Base-by-base conservation (phyloP, 177 flowering plant genomes). In the Vitis hybrid region DNA sequence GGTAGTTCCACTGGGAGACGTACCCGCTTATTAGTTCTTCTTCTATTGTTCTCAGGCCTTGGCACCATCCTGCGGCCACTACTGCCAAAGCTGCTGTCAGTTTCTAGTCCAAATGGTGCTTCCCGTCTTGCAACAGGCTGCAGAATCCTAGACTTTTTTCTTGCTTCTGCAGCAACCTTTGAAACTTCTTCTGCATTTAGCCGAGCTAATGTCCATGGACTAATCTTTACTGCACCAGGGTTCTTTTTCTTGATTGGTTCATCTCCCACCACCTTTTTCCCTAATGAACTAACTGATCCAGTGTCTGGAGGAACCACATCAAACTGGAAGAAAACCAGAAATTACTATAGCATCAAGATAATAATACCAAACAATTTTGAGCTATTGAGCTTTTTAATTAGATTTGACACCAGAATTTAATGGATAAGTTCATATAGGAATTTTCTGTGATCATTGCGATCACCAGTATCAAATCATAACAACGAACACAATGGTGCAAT, bases 201-300 rank as follows among this genome's bases (percentile, higher is more conserved):
- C 4, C 97, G 86, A 11, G 99, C 98, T 65, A 96, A 71, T n/a
- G 98, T 81, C 99, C 99, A 96, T 14, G 99, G 97, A 78, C 87
- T 96, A 73, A 96, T 87, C 82, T 89, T 96, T 60, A 96, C 86
- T 34, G 91, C 70, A 32, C 75, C 85, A 19, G 84, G 79, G 51
- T 82, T 87, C 81, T 88, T 96, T 75, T 86, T 93, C 85, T 81
- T 86, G 17, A 61, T 64, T 11, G 78, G 79, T 64, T 89, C 97
- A 9, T 88, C 92, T 10, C 69, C 70, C 15, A 70, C 77, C 26
- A 73, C 74, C 76, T 79, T 89, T 70, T 87, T 93, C 51, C 97
- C 92, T 1, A 82, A 76, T 30, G 93, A 88, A 74, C 91, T 89
- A 14, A 89, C 87, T 45, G 98, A 84, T 34, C 74, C 89, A 51